These are phyloP conservation scores for Anthoceros angustus DNA, from an alignment of 225 moss, liverwort and hornwort genomes.

Conservation along the genomic window DNA sequence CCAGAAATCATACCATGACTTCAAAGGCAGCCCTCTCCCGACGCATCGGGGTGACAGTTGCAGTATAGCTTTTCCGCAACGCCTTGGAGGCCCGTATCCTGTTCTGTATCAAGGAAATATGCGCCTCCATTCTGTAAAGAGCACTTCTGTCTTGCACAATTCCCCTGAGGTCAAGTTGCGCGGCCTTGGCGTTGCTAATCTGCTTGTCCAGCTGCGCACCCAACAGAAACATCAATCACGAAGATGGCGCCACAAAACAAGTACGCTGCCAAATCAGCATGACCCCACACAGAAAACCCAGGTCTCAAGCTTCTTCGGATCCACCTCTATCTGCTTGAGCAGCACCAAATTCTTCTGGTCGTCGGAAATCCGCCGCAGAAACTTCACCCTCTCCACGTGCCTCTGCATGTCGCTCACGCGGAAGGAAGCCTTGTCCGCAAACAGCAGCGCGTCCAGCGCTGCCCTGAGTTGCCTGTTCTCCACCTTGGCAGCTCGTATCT, in stretches of 20 bases:
- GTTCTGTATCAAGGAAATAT: not conserved
- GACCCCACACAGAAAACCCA: not conserved
- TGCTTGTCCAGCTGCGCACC: not conserved
- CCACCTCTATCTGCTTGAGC: not conserved
- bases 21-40: conserved; percentile 2
- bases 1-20: not conserved
- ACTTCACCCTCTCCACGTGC: not conserved
- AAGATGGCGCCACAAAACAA: not conserved
- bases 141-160: not conserved
- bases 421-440: not conserved
- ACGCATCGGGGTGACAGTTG: not conserved
- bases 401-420: not conserved
- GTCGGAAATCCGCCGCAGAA: not conserved
- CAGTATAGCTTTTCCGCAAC: conserved; percentile 1
- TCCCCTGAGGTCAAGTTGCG: not conserved
- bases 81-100: not conserved
- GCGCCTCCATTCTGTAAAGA: not conserved
- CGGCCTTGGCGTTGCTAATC: not conserved
- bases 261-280: not conserved
- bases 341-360: not conserved
- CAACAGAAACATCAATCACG: not conserved
- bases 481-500: conserved; percentile 4
- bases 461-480: conserved; percentile 2
- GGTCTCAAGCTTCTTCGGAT: not conserved
- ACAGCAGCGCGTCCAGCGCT: not conserved